Evolutionary conservation across 768 basidiomycete species (phyloP).

Genomic region (Termitomyces sp.): DNA sequence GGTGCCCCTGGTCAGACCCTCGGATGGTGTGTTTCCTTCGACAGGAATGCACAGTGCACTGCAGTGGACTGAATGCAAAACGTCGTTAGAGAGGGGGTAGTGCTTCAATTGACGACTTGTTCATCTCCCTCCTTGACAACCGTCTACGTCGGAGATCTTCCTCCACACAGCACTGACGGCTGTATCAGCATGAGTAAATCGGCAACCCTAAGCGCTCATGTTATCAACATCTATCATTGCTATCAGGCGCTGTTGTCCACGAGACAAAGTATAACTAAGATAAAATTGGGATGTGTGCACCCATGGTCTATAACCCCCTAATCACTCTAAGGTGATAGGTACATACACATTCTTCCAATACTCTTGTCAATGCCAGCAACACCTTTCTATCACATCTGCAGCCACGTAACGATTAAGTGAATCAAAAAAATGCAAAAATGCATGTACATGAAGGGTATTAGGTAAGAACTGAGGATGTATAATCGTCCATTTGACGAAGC

Average conservation of each 20-base stretch:
- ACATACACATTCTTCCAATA: background rate
- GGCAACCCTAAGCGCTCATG: conserved; percentile 1
- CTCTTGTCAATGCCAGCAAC: background rate
- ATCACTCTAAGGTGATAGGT: background rate
- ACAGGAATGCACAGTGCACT: background rate
- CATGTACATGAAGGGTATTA: conserved; percentile 26
- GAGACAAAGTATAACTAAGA: background rate
- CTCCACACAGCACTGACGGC: background rate
- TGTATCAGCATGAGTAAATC: background rate
- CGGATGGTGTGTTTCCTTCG: background rate
- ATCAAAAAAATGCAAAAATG: conserved; percentile 16
- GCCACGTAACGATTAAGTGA: background rate
- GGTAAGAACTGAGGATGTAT: conserved; percentile 12
- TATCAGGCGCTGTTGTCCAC: conserved; percentile 1
- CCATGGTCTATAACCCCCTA: background rate
- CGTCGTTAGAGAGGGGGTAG: background rate
- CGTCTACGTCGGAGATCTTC: background rate
- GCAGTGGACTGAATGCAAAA: background rate
- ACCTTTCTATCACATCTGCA: background rate
- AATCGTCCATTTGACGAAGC: conserved; percentile 25
- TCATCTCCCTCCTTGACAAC: background rate
- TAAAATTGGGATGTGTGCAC: background rate
- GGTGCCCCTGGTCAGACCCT: background rate
- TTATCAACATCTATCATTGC: conserved; percentile 11
- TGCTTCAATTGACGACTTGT: background rate